These are phyloP conservation scores for Aspergillus panamensis DNA, from an alignment of 495 filamentous ascomycete species.

Conservation along the genomic window DNA sequence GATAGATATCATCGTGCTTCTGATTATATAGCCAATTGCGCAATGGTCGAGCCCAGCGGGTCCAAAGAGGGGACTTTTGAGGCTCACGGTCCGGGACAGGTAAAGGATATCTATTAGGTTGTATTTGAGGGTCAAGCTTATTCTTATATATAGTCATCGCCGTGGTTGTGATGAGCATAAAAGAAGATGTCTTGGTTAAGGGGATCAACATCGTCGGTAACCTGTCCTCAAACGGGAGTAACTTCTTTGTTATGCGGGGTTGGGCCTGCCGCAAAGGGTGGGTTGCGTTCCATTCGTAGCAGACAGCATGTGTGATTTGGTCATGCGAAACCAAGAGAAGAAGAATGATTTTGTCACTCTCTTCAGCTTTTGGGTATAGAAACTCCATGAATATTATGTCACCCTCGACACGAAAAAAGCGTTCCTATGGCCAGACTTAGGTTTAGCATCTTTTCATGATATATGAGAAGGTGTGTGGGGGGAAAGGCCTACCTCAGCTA, in stretches of 20 bases:
- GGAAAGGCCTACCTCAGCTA: conserved; percentile 30
- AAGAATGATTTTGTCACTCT: conserved; percentile 67
- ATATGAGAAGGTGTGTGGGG: background rate
- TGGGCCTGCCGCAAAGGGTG: conserved; percentile 31
- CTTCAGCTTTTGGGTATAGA: conserved; percentile 61
- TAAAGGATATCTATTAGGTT: conserved; percentile 29
- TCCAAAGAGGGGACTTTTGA: conserved; percentile 41
- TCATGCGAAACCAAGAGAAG: conserved; percentile 64
- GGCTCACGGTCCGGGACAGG: conserved; percentile 30
- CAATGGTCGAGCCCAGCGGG: conserved; percentile 68
- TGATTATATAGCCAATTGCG: conserved; percentile 56
- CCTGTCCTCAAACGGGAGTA: conserved; percentile 56
- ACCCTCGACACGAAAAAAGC: conserved; percentile 60
- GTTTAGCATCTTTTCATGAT: too few species aligned
- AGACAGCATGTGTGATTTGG: conserved; percentile 57
- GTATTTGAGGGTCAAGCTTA: conserved; percentile 37
- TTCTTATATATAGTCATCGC: conserved; percentile 59
- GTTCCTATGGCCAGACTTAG: conserved; percentile 35
- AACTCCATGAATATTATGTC: conserved; percentile 85
- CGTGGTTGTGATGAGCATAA: conserved; percentile 57
- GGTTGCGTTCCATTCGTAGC: conserved; percentile 71
- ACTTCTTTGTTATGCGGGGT: conserved; percentile 45
- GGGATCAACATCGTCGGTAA: conserved; percentile 67
- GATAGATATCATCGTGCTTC: conserved; percentile 65
- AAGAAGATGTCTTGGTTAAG: conserved; percentile 59